These are phyloP conservation scores for Smittium culicis DNA, from an alignment of 371 early-diverging fungal genomes.

Conservation along the genomic window DNA sequence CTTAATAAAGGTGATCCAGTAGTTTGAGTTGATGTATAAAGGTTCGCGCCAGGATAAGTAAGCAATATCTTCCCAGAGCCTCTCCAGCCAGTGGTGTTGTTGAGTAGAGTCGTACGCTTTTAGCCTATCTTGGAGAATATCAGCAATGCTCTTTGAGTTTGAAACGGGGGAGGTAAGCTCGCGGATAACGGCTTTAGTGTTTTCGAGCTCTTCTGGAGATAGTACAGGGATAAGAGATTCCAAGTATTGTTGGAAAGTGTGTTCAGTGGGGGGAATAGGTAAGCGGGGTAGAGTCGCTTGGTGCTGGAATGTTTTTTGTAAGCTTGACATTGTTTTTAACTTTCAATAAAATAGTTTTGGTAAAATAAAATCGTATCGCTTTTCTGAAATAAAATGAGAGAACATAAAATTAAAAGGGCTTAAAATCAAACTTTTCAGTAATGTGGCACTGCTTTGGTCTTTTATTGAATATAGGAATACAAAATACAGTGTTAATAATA, in stretches of 20 bases:
- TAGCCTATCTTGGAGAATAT: slow-evolving; percentile 33
- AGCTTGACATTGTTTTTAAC: slow-evolving; percentile 6
- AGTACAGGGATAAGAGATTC: slow-evolving; percentile 36
- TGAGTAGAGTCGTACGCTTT: slow-evolving; percentile 38
- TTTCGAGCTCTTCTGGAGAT: slow-evolving; percentile 20
- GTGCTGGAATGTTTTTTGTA: slow-evolving; percentile 4
- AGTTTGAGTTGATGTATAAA: slow-evolving; percentile 75
- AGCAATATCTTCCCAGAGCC: slow-evolving; percentile 78
- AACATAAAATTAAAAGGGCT: no score
- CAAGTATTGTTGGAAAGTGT: slow-evolving; percentile 36
- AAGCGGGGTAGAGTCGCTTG: slow-evolving; percentile 36
- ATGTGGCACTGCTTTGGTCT: no score
- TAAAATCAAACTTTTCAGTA: no score
- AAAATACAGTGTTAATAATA: no score
- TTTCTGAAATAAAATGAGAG: no score
- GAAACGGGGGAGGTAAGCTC: not conserved
- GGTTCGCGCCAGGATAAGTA: slow-evolving; percentile 85
- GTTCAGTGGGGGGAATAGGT: slow-evolving; percentile 40
- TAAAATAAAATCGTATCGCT: no score
- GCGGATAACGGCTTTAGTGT: slow-evolving; percentile 17
- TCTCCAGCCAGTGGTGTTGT: slow-evolving; percentile 74
- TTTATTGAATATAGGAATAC: no score
- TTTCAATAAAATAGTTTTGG: no score
- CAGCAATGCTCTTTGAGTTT: slow-evolving; percentile 35
- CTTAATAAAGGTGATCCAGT: slow-evolving; percentile 57